These are phyloP conservation scores for Ambispora gerdemannii DNA, from an alignment of 192 early-diverging fungal genomes.

Conservation along the genomic window DNA sequence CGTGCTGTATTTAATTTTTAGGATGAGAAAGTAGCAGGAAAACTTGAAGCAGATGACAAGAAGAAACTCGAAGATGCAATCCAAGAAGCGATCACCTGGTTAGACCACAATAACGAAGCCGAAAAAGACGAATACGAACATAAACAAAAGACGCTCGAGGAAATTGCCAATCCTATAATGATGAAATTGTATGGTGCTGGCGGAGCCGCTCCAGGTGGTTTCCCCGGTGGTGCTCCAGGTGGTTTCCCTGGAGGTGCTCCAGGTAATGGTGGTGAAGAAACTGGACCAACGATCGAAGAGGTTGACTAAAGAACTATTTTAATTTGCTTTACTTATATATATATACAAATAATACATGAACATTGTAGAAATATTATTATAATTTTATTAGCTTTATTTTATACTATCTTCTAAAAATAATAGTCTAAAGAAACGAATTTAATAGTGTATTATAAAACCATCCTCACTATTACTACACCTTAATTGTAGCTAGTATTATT, in stretches of 20 bases:
- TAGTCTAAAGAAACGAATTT: too few species aligned
- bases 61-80: conserved; percentile 76
- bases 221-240: conserved; percentile 72
- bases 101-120: conserved; percentile 91
- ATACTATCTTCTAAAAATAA: too few species aligned
- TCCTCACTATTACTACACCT: too few species aligned
- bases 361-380: too few species aligned
- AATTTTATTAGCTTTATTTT: too few species aligned
- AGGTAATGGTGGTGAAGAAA: conserved; percentile 48
- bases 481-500: too few species aligned
- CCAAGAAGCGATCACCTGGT: conserved; percentile 92
- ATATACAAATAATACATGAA: too few species aligned
- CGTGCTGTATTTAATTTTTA: too few species aligned
- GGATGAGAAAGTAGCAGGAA: conserved; percentile 79
- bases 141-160: conserved; percentile 93
- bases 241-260: conserved; percentile 73
- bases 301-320: too few species aligned
- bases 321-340: too few species aligned
- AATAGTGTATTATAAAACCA: too few species aligned
- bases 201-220: conserved; percentile 65
- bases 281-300: conserved; percentile 69
- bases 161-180: conserved; percentile 96
- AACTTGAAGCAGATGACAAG: conserved; percentile 87
- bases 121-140: conserved; percentile 97
- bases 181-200: conserved; percentile 84